phyloP scores from a whole-genome alignment of 805 yeast species.

The Cyberlindnera sargentensis region DNA sequence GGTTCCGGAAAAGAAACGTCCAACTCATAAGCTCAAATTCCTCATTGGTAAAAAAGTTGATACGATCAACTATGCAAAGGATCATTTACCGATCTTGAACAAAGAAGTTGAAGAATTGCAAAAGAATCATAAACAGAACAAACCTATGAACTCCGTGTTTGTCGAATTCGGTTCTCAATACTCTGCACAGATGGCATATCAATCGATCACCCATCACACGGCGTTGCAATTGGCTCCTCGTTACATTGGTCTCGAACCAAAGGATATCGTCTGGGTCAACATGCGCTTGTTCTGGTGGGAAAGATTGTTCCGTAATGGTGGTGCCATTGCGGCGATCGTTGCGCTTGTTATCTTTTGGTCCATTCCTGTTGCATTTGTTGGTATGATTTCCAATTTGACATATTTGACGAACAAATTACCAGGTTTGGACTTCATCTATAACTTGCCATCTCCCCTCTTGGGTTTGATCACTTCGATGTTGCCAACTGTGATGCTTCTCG shows the following conservation, averaged over 20 bases:
- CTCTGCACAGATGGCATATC: constrained; percentile 66
- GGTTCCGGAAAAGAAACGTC: constrained; percentile 63
- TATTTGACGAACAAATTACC: constrained; percentile 50
- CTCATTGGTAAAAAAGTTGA: constrained; percentile 56
- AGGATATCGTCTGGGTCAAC: constrained; percentile 62
- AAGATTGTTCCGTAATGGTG: constrained; percentile 44
- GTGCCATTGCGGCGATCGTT: constrained; percentile 45
- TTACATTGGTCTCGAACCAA: constrained; percentile 56
- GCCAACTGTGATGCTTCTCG: constrained; percentile 59
- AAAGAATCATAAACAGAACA: constrained; percentile 34
- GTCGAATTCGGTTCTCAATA: constrained; percentile 76
- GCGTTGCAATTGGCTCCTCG: constrained; percentile 59
- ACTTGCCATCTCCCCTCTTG: constrained; percentile 43
- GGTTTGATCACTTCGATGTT: constrained; percentile 65
- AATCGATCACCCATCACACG: constrained; percentile 53
- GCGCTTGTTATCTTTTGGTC: constrained; percentile 65
- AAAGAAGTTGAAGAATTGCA: constrained; percentile 52
- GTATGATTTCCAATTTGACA: constrained; percentile 62
- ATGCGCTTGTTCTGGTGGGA: constrained; percentile 82
- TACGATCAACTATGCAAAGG: constrained; percentile 49
- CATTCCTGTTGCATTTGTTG: constrained; percentile 73
- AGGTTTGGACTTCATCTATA: constrained; percentile 49
- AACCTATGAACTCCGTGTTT: constrained; percentile 73
- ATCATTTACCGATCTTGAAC: constrained; percentile 50
- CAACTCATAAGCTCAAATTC: constrained; percentile 40